Conservation (phyloP, 164 flowering plant genomes). For the Macadamia tetraphylla region DNA sequence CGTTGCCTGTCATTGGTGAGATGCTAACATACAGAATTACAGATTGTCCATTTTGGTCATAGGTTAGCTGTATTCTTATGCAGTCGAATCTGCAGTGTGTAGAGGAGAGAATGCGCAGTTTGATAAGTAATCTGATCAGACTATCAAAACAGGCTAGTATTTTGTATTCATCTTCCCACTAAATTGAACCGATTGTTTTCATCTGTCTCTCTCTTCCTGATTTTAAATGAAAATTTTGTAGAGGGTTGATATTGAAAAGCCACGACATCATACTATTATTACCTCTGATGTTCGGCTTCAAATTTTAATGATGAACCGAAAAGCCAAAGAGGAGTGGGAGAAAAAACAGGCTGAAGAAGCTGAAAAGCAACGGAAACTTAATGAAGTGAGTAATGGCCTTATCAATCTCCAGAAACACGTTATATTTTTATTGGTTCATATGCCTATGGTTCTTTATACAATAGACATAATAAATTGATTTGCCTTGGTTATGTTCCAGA, state of each 20-base stretch:
- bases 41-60: conserved; percentile 7
- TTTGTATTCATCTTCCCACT: conserved; percentile 2
- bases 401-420: neutral
- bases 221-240: conserved; percentile 17
- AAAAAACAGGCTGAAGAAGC: conserved; percentile 38
- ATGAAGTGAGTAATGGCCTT: conserved; percentile 19
- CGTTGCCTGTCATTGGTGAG: conserved; percentile 90
- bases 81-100: conserved; percentile 49
- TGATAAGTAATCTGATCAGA: conserved; percentile 63
- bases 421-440: neutral
- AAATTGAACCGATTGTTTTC: neutral
- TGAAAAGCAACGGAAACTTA: conserved; percentile 31
- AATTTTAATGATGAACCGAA: conserved; percentile 26
- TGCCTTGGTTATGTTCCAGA: neutral
- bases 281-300: conserved; percentile 56
- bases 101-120: conserved; percentile 90
- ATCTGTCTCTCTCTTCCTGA: conserved; percentile 1
- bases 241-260: conserved; percentile 76
- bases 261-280: conserved; percentile 54
- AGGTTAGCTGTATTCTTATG: conserved; percentile 6
- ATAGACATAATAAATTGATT: neutral
- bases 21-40: neutral
- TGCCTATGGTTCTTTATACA: neutral
- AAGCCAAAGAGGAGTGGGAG: conserved; percentile 35
- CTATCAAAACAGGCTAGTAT: conserved; percentile 79